These are phyloP conservation scores for Tricholoma matsutake DNA, from an alignment of 768 basidiomycete genomes.

Conservation along the genomic window DNA sequence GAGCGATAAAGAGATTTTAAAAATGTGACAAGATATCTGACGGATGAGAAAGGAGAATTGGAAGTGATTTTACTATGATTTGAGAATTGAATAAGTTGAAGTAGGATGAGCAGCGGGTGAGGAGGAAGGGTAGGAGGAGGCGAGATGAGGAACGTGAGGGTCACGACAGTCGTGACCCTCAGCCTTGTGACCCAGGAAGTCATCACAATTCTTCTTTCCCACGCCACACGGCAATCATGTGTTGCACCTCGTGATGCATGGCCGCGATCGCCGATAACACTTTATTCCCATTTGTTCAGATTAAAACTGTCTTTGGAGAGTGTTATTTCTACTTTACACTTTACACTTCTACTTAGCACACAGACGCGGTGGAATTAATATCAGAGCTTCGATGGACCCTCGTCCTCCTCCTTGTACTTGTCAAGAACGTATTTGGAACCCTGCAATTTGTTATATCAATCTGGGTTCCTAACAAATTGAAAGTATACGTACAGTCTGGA, in stretches of 20 bases:
- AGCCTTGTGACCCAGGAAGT: slow-evolving; percentile 27
- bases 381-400: slow-evolving; percentile 20
- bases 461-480: neutral
- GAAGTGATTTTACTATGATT: neutral
- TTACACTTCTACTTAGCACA: slow-evolving; percentile 2
- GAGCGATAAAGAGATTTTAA: neutral
- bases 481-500: slow-evolving; percentile 53
- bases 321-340: slow-evolving; percentile 7
- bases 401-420: slow-evolving; percentile 30
- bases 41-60: neutral
- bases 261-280: neutral
- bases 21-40: neutral
- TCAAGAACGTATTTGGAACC: slow-evolving; percentile 36
- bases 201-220: slow-evolving; percentile 17
- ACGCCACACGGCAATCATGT: slow-evolving; percentile 24
- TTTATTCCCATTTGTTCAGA: neutral
- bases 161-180: slow-evolving; percentile 29
- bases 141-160: slow-evolving; percentile 25
- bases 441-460: slow-evolving; percentile 15
- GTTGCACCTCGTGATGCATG: slow-evolving; percentile 10
- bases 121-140: slow-evolving; percentile 8
- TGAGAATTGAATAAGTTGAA: neutral
- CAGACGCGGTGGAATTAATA: neutral
- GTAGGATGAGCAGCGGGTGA: neutral
- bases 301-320: neutral